These are phyloP conservation scores for Penicillium psychrofluorescens DNA, from an alignment of 495 filamentous ascomycete genomes.

Conservation along the genomic window DNA sequence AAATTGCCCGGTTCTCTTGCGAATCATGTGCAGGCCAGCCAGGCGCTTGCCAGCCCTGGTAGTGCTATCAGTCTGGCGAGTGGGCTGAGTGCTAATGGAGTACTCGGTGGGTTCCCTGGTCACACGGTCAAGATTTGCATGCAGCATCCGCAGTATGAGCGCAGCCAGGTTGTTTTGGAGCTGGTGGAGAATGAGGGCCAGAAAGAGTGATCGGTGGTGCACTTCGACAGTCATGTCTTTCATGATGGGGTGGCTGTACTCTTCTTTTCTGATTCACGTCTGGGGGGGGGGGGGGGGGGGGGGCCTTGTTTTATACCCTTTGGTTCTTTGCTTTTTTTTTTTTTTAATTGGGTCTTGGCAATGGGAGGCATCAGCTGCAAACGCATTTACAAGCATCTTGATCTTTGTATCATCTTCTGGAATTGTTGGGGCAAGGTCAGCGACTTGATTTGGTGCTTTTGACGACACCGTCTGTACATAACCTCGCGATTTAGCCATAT, in stretches of 20 bases:
- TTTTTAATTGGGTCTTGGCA: neutral
- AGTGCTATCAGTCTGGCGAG: constrained; percentile 19
- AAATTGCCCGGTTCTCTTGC: constrained; percentile 26
- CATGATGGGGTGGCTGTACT: neutral
- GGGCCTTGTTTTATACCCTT: too few relatives aligned
- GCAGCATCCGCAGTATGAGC: constrained; percentile 81
- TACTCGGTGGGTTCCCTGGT: constrained; percentile 11
- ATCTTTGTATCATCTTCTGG: neutral
- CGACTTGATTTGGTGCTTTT: too few relatives aligned
- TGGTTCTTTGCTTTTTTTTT: neutral
- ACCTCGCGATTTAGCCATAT: too few relatives aligned
- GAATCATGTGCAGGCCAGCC: neutral
- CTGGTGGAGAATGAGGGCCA: constrained; percentile 92
- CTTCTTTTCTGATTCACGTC: neutral
- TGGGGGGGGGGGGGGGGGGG: too few relatives aligned
- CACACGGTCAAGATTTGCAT: constrained; percentile 87
- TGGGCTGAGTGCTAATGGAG: constrained; percentile 23
- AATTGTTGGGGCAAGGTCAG: too few relatives aligned
- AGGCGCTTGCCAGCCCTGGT: constrained; percentile 21
- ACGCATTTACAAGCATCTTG: neutral
- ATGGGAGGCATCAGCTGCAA: neutral
- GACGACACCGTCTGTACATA: too few relatives aligned
- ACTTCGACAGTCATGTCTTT: too few relatives aligned
- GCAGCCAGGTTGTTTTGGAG: constrained; percentile 82
- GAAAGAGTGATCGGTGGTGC: constrained; percentile 45